These are phyloP conservation scores for Sclerotinia minor DNA, from an alignment of 2,329 filamentous ascomycete genomes.

Conservation along the genomic window DNA sequence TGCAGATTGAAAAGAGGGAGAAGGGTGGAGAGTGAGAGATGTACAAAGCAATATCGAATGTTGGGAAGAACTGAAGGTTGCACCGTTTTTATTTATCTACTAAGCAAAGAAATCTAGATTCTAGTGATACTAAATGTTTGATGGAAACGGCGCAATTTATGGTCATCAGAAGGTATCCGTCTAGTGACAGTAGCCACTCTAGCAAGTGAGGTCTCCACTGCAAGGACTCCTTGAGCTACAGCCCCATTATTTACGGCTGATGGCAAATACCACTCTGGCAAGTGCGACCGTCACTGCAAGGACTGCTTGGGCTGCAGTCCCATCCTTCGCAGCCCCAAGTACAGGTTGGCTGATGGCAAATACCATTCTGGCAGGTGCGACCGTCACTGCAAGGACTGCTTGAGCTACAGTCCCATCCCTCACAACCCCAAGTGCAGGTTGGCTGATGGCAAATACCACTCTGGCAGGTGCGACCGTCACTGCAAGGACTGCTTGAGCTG, in stretches of 20 bases:
- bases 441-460: background rate
- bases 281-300: too few relatives aligned
- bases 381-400: constrained; percentile 1
- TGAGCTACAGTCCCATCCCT: constrained; percentile 23
- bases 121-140: background rate
- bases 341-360: background rate
- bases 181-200: constrained; percentile 20
- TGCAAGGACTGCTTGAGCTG: constrained; percentile 12
- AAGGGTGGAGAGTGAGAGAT: background rate
- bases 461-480: background rate
- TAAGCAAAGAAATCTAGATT: background rate
- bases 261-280: background rate
- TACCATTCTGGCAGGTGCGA: background rate
- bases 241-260: constrained; percentile 16
- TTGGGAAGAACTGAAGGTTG: background rate
- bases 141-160: background rate
- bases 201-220: background rate
- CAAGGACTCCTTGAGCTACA: constrained; percentile 19
- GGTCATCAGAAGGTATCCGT: background rate
- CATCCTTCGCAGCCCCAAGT: constrained; percentile 23
- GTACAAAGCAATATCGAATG: background rate
- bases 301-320: too few relatives aligned
- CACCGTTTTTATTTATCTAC: background rate
- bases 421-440: constrained; percentile 22
- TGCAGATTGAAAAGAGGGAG: constrained; percentile 30